A percentile compares a stretch with the other conserved stretches of the same genome.
Evolutionary conservation across 2,329 filamentous ascomycete species (phyloP).

Genomic region (Balansia obtecta): DNA sequence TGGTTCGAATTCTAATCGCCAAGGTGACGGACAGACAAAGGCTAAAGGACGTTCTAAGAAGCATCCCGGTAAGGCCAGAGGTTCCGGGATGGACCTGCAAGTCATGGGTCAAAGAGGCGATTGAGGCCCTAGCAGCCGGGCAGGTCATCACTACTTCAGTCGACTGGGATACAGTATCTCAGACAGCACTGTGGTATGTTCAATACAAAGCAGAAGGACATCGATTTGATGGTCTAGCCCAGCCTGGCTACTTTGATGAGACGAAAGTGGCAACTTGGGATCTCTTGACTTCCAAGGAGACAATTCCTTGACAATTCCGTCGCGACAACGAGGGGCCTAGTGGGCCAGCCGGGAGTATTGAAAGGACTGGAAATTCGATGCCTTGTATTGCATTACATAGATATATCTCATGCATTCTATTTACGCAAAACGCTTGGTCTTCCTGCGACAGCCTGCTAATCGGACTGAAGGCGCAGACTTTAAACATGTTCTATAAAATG

Average conservation of each 20-base stretch:
- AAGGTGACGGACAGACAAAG: slow-evolving; percentile 20
- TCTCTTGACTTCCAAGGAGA: not conserved
- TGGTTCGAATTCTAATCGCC: slow-evolving; percentile 15
- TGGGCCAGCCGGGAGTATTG: no score
- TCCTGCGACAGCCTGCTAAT: no score
- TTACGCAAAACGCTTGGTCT: no score
- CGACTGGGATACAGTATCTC: not conserved
- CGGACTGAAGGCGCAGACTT: no score
- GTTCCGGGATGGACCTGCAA: slow-evolving; percentile 30
- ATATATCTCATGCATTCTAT: no score
- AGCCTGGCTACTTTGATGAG: not conserved
- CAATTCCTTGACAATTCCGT: not conserved
- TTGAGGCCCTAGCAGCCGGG: slow-evolving; percentile 10
- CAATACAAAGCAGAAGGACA: not conserved
- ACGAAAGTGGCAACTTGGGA: slow-evolving; percentile 1
- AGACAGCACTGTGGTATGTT: slow-evolving; percentile 1
- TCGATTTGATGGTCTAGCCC: slow-evolving; percentile 3
- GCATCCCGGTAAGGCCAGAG: slow-evolving; percentile 17
- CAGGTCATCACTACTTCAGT: not conserved
- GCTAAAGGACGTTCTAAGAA: slow-evolving; percentile 17
- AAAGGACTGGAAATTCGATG: no score
- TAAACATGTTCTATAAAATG: no score
- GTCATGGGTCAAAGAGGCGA: slow-evolving; percentile 28
- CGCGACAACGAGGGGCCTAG: not conserved
- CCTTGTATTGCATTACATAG: no score